These are phyloP conservation scores for Chlorophyllum brunneum DNA, from an alignment of 768 basidiomycete species.

Conservation along the genomic window DNA sequence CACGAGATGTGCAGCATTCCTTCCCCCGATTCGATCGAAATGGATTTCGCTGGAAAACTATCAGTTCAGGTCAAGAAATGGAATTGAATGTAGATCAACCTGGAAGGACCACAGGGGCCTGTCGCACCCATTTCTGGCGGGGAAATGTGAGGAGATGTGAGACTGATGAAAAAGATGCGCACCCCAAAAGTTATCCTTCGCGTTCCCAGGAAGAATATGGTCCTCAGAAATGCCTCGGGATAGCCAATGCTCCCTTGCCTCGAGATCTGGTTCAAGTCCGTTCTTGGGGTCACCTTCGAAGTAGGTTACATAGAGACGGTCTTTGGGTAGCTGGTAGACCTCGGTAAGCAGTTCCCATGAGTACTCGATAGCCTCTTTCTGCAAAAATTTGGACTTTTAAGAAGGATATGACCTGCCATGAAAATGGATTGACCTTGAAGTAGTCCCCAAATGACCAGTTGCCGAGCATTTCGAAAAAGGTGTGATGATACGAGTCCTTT, in stretches of 20 bases:
- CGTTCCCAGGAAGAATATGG: conserved; percentile 89
- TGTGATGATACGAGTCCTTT: conserved; percentile 97
- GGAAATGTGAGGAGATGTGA: conserved; percentile 11
- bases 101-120: conserved; percentile 97
- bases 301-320: conserved; percentile 95
- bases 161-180: conserved; percentile 20
- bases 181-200: conserved; percentile 99
- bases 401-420: conserved; percentile 3
- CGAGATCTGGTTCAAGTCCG: conserved; percentile 82
- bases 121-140: conserved; percentile 93
- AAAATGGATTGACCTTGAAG: conserved; percentile 74
- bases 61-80: conserved; percentile 2
- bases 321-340: conserved; percentile 83
- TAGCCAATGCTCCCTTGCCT: conserved; percentile 85
- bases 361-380: conserved; percentile 91
- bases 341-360: conserved; percentile 94
- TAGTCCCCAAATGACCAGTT: conserved; percentile 99
- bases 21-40: conserved; percentile 95
- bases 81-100: conserved; percentile 35
- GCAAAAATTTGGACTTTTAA: conserved; percentile 14
- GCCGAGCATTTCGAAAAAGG: conserved; percentile 99
- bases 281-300: conserved; percentile 91
- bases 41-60: conserved; percentile 75
- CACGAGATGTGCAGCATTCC: conserved; percentile 89
- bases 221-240: conserved; percentile 85